These are phyloP conservation scores for Phytophthora hybrid DNA, from an alignment of 352 stramenopile species.

Conservation along the genomic window DNA sequence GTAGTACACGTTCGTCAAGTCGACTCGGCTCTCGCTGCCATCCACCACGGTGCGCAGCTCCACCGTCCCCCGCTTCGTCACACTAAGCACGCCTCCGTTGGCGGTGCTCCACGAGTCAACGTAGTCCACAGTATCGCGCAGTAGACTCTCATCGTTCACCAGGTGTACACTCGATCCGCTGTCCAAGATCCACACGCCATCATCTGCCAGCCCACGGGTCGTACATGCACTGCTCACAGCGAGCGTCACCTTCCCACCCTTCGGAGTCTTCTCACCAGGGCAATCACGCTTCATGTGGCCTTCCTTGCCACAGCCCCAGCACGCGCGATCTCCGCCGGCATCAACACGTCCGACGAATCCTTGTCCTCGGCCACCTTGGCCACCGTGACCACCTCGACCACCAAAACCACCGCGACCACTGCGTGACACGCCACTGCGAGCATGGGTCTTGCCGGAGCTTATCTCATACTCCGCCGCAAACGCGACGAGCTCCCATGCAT, in stretches of 20 bases:
- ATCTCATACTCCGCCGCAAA: conserved; percentile 6
- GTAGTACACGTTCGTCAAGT: conserved; percentile 1
- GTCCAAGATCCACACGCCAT: background rate
- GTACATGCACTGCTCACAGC: background rate
- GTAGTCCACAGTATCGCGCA: background rate
- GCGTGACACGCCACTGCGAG: background rate
- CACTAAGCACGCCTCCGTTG: background rate
- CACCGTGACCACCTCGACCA: background rate
- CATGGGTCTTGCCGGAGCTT: background rate
- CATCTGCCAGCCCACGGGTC: background rate
- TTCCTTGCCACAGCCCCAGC: background rate
- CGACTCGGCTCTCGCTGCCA: background rate
- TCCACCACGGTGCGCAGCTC: background rate
- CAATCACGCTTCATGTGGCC: background rate
- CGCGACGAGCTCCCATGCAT: conserved; percentile 11
- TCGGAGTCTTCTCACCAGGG: background rate
- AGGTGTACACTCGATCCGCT: background rate
- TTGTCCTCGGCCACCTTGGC: background rate
- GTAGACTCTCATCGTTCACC: background rate
- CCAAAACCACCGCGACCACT: background rate
- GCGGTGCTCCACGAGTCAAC: background rate
- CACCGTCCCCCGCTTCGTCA: background rate
- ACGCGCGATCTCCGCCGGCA: background rate
- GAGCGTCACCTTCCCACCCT: background rate
- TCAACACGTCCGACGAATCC: background rate